Base-by-base conservation (phyloP, 345 rosid species). In the Boechera stricta region DNA sequence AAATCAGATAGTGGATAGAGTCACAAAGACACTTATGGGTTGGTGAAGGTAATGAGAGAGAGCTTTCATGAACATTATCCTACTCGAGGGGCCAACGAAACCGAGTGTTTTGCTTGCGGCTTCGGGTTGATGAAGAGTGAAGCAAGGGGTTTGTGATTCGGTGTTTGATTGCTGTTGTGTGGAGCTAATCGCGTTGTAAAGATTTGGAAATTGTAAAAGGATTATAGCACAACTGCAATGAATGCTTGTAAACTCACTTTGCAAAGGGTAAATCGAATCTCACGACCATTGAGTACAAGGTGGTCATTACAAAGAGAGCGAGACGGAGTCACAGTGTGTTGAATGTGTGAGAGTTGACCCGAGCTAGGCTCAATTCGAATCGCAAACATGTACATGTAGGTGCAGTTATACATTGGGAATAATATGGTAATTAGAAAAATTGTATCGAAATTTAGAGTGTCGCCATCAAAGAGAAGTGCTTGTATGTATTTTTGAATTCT, bases 1-100 rank as follows among this genome's bases (percentile, higher is more conserved):
- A 67, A 83, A 73, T 72, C 86, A 82, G 72, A 72, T 87, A 70
- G 94, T 85, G 58, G 86, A 91, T 65, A 86, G 74, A 75, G 97
- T 87, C 2, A 76, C 84, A 71, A 82, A 84, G 77, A 77, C 84
- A 58, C 82, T 91, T 67, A 87, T 86, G 94, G 92, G 94, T 52
- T 89, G 88, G 93, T 89, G 84, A 90, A 71, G 39, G n/a, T 60
- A 10, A 39, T 1, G 71, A 48, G 62, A 36, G 10, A 18, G 36
- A 68, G 18, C 42, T 26, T 44, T 45, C 45, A 35, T 32, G 9
- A 60, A 42, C 54, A 18, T 13, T 52, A 49, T 71, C 31, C 45
- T 47, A 48, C 67, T 24, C 2, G 7, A 56, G 11, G 8, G 48
- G 7, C 11, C 53, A 21, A 55, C 64, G 67, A 36, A 7, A 32